Percentiles rank a stretch among this genome's conserved stretches.
phyloP scores from a whole-genome alignment of 2,329 filamentous ascomycete genomes.

The Colletotrichum trifolii region DNA sequence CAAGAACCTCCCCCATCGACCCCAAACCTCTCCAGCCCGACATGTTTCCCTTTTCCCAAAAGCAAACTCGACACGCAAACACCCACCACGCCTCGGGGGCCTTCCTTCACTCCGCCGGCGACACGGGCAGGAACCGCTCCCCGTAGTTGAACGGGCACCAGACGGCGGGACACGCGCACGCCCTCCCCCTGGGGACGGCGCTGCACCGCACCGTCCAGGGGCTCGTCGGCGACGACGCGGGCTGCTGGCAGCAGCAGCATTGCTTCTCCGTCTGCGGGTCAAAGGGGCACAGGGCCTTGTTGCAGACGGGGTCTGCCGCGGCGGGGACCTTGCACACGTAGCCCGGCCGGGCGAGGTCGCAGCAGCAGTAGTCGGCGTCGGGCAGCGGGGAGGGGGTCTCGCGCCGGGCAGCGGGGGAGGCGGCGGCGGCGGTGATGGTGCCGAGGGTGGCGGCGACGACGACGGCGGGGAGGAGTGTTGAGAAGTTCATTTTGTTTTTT shows the following conservation, averaged over 20 bases:
- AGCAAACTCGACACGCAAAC: too few species aligned
- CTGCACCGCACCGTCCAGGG: slow-evolving; percentile 20
- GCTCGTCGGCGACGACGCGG: background rate
- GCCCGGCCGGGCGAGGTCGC: slow-evolving; percentile 30
- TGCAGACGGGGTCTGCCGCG: slow-evolving; percentile 25
- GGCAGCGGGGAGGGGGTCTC: slow-evolving; percentile 28
- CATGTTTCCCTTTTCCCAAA: too few species aligned
- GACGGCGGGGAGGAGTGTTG: slow-evolving; percentile 39
- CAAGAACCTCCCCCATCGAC: too few species aligned
- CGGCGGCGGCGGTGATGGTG: slow-evolving; percentile 34
- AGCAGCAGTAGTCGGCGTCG: slow-evolving; percentile 41
- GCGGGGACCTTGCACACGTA: slow-evolving; percentile 36
- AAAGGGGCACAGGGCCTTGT: slow-evolving; percentile 37
- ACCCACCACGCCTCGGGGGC: too few species aligned
- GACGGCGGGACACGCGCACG: slow-evolving; percentile 30
- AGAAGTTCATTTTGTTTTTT: slow-evolving; percentile 31
- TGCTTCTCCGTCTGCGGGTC: slow-evolving; percentile 34
- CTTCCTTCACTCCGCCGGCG: too few species aligned
- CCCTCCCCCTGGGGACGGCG: slow-evolving; percentile 15
- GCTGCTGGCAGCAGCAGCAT: slow-evolving; percentile 39
- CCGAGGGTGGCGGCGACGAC: slow-evolving; percentile 18
- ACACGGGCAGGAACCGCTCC: slow-evolving; percentile 1
- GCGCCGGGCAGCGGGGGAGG: slow-evolving; percentile 37
- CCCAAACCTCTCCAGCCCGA: too few species aligned
- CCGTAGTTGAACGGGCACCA: slow-evolving; percentile 34